Evolutionary conservation across 495 filamentous ascomycete genomes (phyloP), one percentile per base, ranked within the genome.

Genomic region (Penicillium dipodomyicola): DNA sequence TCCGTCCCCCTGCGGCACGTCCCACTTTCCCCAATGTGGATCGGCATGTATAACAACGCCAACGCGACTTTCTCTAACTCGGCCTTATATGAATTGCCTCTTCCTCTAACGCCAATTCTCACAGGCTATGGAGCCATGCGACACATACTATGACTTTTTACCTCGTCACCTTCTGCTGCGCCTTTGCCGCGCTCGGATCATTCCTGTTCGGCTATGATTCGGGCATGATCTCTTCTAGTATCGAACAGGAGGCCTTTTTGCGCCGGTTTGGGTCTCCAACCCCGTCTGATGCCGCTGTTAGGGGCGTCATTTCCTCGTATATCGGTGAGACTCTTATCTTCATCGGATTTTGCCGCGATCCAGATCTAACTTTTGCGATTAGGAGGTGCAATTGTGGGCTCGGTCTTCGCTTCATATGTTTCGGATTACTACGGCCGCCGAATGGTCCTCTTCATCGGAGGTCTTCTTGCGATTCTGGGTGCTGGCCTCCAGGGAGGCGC

Each of bases 151-250:
- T 69, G 67, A 50, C 63, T 42, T 72, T 70, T 23, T 63, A 71
- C 57, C 71, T 80, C 10, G 75, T 80, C 52, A 70, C 72, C 14
- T 51, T 69, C 25, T 73, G 62, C 58, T 74, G 80, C 65, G 70
- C 78, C 15, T 85, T 84, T 60, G 82, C 80, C 52, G 82, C 79
- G n/a, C 68, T 85, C 47, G 82, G 81, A 5, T 83, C 80, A 12
- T 78, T 84, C 49, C 69, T 83, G n/a, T 84, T 73, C 61, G 83
- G 82, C 29, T 82, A 75, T 58, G 72, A 75, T 52, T 62, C 67
- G 0, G 81, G 82, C 53, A 78, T 84, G 60, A 82, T 67, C 77
- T 82, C 63, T 67, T 82, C 57, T 62, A 80, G 59, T 72, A 70
- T 83, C 22, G 74, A 70, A 15, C 69, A 80, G 41, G 59, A 65